Base-by-base conservation (phyloP, 2,329 filamentous ascomycete species). In the Colletotrichum tropicicola region DNA sequence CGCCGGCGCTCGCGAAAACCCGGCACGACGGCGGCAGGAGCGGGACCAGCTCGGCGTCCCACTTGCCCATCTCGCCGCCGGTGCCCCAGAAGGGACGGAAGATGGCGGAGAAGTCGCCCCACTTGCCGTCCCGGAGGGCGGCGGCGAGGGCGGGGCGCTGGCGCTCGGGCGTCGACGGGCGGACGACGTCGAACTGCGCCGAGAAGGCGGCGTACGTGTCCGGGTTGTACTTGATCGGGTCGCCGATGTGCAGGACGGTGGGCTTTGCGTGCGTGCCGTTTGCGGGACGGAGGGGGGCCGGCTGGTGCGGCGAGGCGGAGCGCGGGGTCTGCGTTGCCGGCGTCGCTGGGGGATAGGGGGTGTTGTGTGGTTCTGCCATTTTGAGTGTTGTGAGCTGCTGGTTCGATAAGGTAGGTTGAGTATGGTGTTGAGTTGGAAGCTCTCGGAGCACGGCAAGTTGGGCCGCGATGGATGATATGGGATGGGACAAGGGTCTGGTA, bases 171-270 rank as follows among this genome's bases (percentile, higher is more conserved):
- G 77, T 68, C 8, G 78, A 77, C 1, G 85, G 85, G n/a, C 83
- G 82, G 52, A 88, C 72, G 23, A 89, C 76, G 13, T 85, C 79
- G 70, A 82, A 87, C 17, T 72, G 74, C 0, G 73, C 48, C 27
- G 75, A 72, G 70, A 87, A 81, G 66, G 76, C 74, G 30, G 74
- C 74, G 69, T 83, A 85, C 0, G 81, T 83, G 2, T 77, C 73
- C 0, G 76, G 79, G 68, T 86, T 85, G 74, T 84, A 85, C 67
- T 78, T 79, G 62, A 85, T 75, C 8, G 82, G 79, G 72, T 94
- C 92, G 68, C 92, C 93, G 76, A 93, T 89, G 79, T 90, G 91
- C 69, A 97, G 86, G 65, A 96, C 89, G 68, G 89, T 85, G 45
- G 77, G 82, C 65, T 76, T 82, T 15, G 68, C 12, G 3, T 55